Base-by-base conservation (phyloP, 495 filamentous ascomycete genomes). In the Daldinia concentrica region DNA sequence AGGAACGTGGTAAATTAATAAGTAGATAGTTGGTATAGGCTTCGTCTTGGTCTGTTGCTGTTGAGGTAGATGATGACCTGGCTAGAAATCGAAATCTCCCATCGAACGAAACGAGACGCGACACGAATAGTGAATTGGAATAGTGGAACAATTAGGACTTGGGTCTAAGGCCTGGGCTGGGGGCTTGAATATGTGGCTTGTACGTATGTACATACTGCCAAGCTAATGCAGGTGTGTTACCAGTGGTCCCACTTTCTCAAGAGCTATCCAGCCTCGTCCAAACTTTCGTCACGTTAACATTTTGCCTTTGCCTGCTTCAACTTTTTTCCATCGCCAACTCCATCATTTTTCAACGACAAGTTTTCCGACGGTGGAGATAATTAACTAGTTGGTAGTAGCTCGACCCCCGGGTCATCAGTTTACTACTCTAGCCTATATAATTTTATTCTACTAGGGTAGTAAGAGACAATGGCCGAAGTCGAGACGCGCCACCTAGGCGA, bases 401-500 rank as follows among this genome's bases (percentile, higher is more conserved):
- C 22, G 36, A 15, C 6, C 14, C 22, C 19, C 14, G 27, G 14
- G 12, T 39, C 57, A 15, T 17, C 15, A 6, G 3, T n/a, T 54
- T 9, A 4, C 50, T 54, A 54, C 50, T 29, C 2, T 19, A 32
- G 36, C 12, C 8, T 3, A 58, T 17, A 52, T 51, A 57, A 30
- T 27, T 27, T 60, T 17, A 17, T 39, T 52, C 45, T 36, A 37
- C 45, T 36, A 37, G 14, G 41, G 57, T 50, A 48, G 58, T 57
- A 54, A 27, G 64, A 34, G 11, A 65, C 48, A 27, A 79, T 78
- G 77, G 77, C 77, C 27, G 76, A 78, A 55, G 74, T 75, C 54
- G 73, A 75, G 64, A 63, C 76, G 64, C 66, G 66, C 59, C 75
- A 74, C 64, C 59, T 68, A 27, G 72, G 59, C 59, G 75, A 75